Evolutionary conservation across 73 alveolate species (phyloP), one percentile per base, ranked within the genome.

Genomic region (Paramecium pentaurelia): DNA sequence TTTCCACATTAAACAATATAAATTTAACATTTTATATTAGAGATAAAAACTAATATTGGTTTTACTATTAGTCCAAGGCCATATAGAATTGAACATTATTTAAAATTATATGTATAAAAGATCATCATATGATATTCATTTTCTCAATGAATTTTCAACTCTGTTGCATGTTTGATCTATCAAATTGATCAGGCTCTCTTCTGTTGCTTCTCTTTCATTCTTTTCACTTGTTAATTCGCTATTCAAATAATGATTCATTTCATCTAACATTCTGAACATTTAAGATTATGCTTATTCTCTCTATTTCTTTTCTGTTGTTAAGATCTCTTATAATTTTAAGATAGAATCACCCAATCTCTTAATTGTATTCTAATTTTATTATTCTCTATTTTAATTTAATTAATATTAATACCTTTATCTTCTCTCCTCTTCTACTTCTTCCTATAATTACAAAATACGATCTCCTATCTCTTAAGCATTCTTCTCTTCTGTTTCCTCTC

Each of bases 141-240:
- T 64, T 92, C 96, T 89, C 36, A 95, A 58, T n/a, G 95, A 86
- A 47, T 77, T 95, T 88, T 95, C 98, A 12, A 95, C 98, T 64
- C 98, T 91, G 34, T 70, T 54, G 83, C 98, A 95, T 16, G 98
- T 95, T 92, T 95, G 95, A 45, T 95, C 98, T 8, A 95, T 86
- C 30, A 95, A 75, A 73, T 80, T 92, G 10, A 95, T 86, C 25
- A 95, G 75, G 38, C 92, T 94, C 54, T 94, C 98, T 87, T 95
- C 98, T 25, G 96, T 95, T n/a, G 86, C 93, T 87, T 94, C 92
- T 73, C 98, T 92, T 34, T 95, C 98, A 75, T 86, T 86, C 20
- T 86, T 93, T 44, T 95, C 97, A 47, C 80, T 73, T 30, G 51
- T 18, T 54, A 95, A 51, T 28, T 95, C 98, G 28, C 89, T 77